Evolutionary conservation across 2,329 filamentous ascomycete species (phyloP), one percentile per base, ranked within the genome.

Genomic region (Hymenotorrendiella dingleyae): DNA sequence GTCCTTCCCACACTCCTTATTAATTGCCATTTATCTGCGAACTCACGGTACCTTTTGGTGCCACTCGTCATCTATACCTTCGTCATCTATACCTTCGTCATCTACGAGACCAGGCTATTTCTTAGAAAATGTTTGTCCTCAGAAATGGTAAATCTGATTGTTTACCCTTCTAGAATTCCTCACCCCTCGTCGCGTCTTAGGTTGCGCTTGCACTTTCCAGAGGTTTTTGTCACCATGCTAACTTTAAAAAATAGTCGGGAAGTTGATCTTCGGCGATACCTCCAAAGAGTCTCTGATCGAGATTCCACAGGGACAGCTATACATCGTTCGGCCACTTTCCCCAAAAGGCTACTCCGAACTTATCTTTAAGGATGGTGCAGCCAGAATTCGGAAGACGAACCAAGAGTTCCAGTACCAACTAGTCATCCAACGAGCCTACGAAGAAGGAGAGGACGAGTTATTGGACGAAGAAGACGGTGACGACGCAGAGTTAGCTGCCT

Each of bases 291-390:
- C 88, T 36, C 80, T 98, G 62, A 88, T 95, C 67, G 90, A 97
- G 63, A 82, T 98, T 32, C 82, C 90, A 12, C 89, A 97, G 66
- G 93, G 93, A 62, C 90, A 97, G 66, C 86, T 98, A 33, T 98
- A 96, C 66, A 84, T 98, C 54, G 93, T 98, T 57, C 86, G 93
- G 57, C 93, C 93, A 9, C 78, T 88, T 37, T 97, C 91, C 6
- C 89, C 91, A 44, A 98, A 98, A 66, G 93, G 93, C 53, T 97
- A 96, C 64, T 96, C 91, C 1, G 93, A 98, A 67, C 88, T 97
- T 62, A 94, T 98, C 67, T 98, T 96, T 75, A 95, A 93, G 66
- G 93, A 98, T 80, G 85, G 89, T 28, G 86, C 88, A 35, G 88
- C 91, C 40, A 88, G 84, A 50, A 94, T 98, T 60, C 84, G 94